Percentiles rank a stretch among this genome's conserved stretches.
phyloP scores from a whole-genome alignment of 345 rosid species.

The Excoecaria cochinchinensis region DNA sequence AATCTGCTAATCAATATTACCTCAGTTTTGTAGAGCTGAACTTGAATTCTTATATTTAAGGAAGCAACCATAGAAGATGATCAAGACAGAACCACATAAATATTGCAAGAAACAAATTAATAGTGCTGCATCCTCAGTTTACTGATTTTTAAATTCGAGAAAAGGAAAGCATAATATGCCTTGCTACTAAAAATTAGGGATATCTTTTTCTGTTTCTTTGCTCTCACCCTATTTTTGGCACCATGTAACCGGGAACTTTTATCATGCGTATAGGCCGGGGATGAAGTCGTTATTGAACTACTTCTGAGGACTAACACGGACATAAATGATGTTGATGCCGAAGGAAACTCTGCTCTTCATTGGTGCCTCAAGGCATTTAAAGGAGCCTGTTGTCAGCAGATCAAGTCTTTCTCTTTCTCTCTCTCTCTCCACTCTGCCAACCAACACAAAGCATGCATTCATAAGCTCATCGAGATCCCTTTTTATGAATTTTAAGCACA shows the following conservation, averaged over 20 bases:
- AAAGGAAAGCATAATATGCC: slow-evolving; percentile 6
- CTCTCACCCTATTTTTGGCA: background rate
- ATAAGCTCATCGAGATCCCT: background rate
- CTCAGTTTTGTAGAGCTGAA: background rate
- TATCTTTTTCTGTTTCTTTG: background rate
- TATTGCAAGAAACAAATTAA: background rate
- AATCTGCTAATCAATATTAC: background rate
- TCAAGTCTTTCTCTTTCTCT: slow-evolving; percentile 45
- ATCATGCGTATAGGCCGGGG: slow-evolving; percentile 54
- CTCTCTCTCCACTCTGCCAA: slow-evolving; percentile 4
- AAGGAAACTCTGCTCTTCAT: slow-evolving; percentile 75
- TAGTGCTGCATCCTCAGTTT: background rate
- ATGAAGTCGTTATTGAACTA: slow-evolving; percentile 63
- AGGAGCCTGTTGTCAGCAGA: slow-evolving; percentile 54
- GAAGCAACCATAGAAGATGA: background rate
- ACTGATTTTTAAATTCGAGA: background rate
- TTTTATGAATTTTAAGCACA: slow-evolving; percentile 10
- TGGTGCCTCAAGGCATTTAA: slow-evolving; percentile 60
- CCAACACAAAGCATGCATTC: background rate
- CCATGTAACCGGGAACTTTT: slow-evolving; percentile 11
- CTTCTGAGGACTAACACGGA: slow-evolving; percentile 57
- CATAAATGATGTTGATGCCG: slow-evolving; percentile 61
- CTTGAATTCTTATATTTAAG: slow-evolving; percentile 6
- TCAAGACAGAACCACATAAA: background rate
- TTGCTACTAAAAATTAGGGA: background rate